Percentiles rank a stretch among this genome's conserved stretches.
Evolutionary conservation across 306 rosid genomes (phyloP).

Genomic region (Cucurbita pepo): DNA sequence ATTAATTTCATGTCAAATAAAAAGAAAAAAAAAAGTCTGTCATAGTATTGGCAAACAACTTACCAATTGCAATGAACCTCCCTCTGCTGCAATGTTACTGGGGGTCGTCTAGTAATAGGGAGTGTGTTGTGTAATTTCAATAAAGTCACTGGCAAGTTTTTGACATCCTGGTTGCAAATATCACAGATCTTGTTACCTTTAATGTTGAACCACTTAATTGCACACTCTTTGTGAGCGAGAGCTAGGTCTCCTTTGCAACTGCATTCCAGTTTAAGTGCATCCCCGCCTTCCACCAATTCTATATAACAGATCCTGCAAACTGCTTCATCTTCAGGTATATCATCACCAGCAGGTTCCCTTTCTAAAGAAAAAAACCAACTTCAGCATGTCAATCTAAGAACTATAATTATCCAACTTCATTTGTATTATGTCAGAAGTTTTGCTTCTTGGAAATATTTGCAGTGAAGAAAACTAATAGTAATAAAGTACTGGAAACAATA

Average conservation of each 20-base stretch:
- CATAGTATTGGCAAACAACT: constrained; percentile 9
- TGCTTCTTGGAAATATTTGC: neutral
- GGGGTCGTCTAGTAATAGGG: constrained; percentile 18
- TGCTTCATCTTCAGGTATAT: constrained; percentile 93
- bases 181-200: constrained; percentile 89
- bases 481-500: neutral
- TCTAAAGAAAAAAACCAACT: constrained; percentile 14
- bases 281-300: constrained; percentile 73
- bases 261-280: constrained; percentile 80
- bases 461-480: neutral
- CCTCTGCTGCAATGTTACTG: constrained; percentile 20
- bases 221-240: constrained; percentile 88
- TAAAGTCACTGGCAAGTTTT: constrained; percentile 64
- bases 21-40: neutral
- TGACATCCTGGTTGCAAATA: constrained; percentile 72
- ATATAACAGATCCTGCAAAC: constrained; percentile 81
- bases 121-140: constrained; percentile 44
- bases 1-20: neutral
- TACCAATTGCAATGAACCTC: constrained; percentile 42
- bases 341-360: constrained; percentile 53
- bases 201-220: constrained; percentile 87
- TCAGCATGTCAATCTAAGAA: neutral
- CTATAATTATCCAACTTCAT: neutral
- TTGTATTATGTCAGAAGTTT: neutral
- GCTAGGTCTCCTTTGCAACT: constrained; percentile 96